Percentiles rank a stretch among this genome's conserved stretches.
phyloP scores from a whole-genome alignment of 2,329 filamentous ascomycete genomes.

The Cercospora citrullina region DNA sequence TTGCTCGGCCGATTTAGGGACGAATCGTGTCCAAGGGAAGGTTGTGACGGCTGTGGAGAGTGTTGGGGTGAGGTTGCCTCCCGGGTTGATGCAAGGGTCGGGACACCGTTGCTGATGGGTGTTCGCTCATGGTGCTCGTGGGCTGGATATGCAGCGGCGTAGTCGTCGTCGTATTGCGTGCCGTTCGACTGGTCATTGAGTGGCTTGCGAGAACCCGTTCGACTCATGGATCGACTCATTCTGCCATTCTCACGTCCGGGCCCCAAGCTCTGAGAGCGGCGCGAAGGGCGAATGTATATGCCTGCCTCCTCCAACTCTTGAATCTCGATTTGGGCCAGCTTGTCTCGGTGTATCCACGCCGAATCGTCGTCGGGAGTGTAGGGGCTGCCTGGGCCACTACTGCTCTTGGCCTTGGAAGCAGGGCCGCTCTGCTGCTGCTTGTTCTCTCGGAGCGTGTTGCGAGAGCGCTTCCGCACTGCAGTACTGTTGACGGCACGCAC shows the following conservation, averaged over 20 bases:
- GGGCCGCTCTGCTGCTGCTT: constrained; percentile 20
- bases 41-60: constrained; percentile 27
- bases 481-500: constrained; percentile 26
- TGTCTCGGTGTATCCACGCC: constrained; percentile 85
- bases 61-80: background rate
- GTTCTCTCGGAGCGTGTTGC: constrained; percentile 30
- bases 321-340: constrained; percentile 77
- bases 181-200: constrained; percentile 27
- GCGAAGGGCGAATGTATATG: constrained; percentile 59
- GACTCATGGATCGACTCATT: constrained; percentile 41
- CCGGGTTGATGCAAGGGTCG: constrained; percentile 7
- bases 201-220: constrained; percentile 26
- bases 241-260: constrained; percentile 44
- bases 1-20: constrained; percentile 44
- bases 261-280: constrained; percentile 49
- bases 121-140: constrained; percentile 29
- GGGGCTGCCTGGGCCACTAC: background rate
- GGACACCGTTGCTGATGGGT: background rate
- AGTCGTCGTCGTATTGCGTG: constrained; percentile 26
- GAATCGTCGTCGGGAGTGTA: constrained; percentile 53
- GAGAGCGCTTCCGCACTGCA: constrained; percentile 33
- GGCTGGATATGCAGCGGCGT: constrained; percentile 27
- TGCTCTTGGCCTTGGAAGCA: constrained; percentile 1
- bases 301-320: constrained; percentile 78
- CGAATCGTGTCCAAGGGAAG: constrained; percentile 61